These are phyloP conservation scores for Trichoderma gamsii DNA, from an alignment of 495 filamentous ascomycete genomes.

Conservation along the genomic window DNA sequence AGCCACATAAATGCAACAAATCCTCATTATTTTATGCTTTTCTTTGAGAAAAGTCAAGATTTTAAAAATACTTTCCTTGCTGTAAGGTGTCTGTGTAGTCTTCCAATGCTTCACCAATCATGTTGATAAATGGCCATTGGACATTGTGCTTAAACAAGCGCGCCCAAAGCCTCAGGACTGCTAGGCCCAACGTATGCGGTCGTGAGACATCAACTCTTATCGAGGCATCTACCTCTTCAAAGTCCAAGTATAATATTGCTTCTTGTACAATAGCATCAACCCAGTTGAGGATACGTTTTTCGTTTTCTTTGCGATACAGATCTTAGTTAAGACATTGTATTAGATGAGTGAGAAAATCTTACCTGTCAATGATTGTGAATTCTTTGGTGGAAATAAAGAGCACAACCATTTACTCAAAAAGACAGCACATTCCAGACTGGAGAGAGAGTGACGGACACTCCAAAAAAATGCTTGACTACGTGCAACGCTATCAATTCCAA, in stretches of 20 bases:
- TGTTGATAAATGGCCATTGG: slow-evolving; percentile 48
- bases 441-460: slow-evolving; percentile 43
- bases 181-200: slow-evolving; percentile 32
- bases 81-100: slow-evolving; percentile 26
- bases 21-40: too few relatives aligned
- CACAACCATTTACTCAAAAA: slow-evolving; percentile 44
- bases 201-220: neutral
- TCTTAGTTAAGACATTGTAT: neutral
- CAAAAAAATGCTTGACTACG: slow-evolving; percentile 50
- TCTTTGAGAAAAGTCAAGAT: too few relatives aligned
- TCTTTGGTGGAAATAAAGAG: slow-evolving; percentile 29
- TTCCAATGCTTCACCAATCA: slow-evolving; percentile 44
- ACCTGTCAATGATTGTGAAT: neutral
- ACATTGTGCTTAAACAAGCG: slow-evolving; percentile 48
- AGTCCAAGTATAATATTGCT: slow-evolving; percentile 5
- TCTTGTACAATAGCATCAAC: slow-evolving; percentile 17
- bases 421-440: slow-evolving; percentile 41
- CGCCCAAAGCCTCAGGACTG: slow-evolving; percentile 49
- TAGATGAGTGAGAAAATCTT: neutral
- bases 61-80: too few relatives aligned
- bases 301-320: slow-evolving; percentile 11
- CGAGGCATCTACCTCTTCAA: slow-evolving; percentile 1
- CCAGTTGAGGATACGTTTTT: slow-evolving; percentile 18
- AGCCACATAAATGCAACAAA: too few relatives aligned
- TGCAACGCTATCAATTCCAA: slow-evolving; percentile 48